Percentiles rank a stretch among this genome's conserved stretches.
phyloP scores from a whole-genome alignment of 2,329 filamentous ascomycete species.

The Tolypocladium album region DNA sequence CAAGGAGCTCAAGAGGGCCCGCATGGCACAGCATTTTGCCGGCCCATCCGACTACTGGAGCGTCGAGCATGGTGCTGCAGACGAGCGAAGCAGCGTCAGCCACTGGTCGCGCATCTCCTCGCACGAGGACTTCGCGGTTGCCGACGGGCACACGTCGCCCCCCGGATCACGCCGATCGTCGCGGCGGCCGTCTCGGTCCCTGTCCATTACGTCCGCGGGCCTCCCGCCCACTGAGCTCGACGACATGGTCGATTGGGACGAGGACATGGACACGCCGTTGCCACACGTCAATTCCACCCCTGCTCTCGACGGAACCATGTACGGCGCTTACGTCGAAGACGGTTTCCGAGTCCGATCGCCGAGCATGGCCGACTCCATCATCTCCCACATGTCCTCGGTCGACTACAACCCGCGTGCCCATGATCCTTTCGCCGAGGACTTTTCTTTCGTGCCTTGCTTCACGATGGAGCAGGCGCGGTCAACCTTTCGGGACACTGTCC shows the following conservation, averaged over 20 bases:
- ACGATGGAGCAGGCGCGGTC: conserved; percentile 73
- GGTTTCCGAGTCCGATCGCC: conserved; percentile 57
- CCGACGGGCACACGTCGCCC: conserved; percentile 24
- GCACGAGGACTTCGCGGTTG: conserved; percentile 25
- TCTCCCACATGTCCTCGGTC: conserved; percentile 57
- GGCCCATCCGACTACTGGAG: conserved; percentile 65
- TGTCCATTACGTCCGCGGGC: conserved; percentile 31
- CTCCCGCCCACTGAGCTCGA: conserved; percentile 21
- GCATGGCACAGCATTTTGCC: conserved; percentile 36
- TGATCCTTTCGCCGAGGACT: conserved; percentile 70
- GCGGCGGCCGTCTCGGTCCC: conserved; percentile 33
- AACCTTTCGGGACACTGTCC: conserved; percentile 83
- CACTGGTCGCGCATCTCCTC: conserved; percentile 31
- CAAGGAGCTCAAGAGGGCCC: conserved; percentile 47
- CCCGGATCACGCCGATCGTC: conserved; percentile 32
- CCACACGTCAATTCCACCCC: conserved; percentile 38
- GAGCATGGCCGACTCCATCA: conserved; percentile 70
- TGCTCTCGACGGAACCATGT: conserved; percentile 70
- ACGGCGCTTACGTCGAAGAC: conserved; percentile 56
- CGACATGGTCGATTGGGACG: conserved; percentile 27
- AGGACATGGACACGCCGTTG: conserved; percentile 43
- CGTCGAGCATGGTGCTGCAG: conserved; percentile 61
- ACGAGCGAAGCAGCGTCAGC: conserved; percentile 33
- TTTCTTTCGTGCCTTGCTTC: conserved; percentile 87
- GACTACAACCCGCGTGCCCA: conserved; percentile 48